These are phyloP conservation scores for Candida boidinii DNA, from an alignment of 805 yeast species.

Conservation along the genomic window DNA sequence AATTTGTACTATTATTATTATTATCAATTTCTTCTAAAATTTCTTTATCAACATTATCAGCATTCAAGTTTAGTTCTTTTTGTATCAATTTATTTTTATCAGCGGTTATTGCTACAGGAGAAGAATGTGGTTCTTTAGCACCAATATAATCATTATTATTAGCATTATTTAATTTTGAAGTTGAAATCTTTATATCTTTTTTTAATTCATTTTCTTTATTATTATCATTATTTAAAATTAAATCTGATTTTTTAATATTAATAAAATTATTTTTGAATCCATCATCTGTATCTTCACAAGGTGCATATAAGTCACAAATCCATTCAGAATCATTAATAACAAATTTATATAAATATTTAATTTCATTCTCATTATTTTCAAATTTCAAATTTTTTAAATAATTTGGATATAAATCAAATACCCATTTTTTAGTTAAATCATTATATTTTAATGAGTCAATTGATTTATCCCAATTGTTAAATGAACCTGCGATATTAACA, in stretches of 20 bases:
- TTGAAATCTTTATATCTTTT: too few relatives aligned
- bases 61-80: too few relatives aligned
- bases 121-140: background rate
- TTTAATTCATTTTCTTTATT: too few relatives aligned
- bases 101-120: background rate
- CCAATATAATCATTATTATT: too few relatives aligned
- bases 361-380: conserved; percentile 1
- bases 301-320: conserved; percentile 16
- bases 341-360: conserved; percentile 19
- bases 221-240: too few relatives aligned
- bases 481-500: conserved; percentile 13
- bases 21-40: too few relatives aligned
- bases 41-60: too few relatives aligned
- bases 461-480: conserved; percentile 10
- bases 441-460: conserved; percentile 1
- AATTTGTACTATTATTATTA: too few relatives aligned
- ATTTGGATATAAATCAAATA: conserved; percentile 4
- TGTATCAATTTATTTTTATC: too few relatives aligned
- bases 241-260: conserved; percentile 1
- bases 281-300: conserved; percentile 14
- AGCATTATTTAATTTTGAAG: background rate
- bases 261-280: conserved; percentile 20
- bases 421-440: background rate
- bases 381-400: conserved; percentile 2
- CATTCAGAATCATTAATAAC: conserved; percentile 17